Evolutionary conservation across 2,329 filamentous ascomycete genomes (phyloP), one percentile per base, ranked within the genome.

Genomic region (Trichoderma lentiforme): DNA sequence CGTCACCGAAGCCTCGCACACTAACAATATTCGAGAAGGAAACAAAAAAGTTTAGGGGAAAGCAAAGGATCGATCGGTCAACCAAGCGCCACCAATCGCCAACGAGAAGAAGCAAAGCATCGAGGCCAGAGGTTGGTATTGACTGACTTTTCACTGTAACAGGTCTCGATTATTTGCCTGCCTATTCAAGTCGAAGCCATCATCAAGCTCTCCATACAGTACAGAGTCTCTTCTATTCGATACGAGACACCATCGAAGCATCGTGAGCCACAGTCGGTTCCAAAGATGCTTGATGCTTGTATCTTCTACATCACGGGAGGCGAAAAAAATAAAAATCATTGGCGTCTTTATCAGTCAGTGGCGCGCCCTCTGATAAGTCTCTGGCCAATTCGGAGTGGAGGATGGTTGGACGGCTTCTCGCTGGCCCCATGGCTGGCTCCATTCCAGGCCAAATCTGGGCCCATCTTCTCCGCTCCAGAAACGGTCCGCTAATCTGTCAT

Each of bases 271-370:
- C 28, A 34, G 6, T 21, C 32, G 1, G 34, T 36, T 6, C 51
- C 15, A 11, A 58, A 21, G 34, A 58, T 30, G 34, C 24, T 34
- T 21, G 21, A 43, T 43, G 39, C 39, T 43, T n/a, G 39, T n/a
- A 43, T 43, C 39, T 21, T 43, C 39, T 21, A 14, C 56, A 69
- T 34, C 56, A 61, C 56, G 36, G 26, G 56, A 61, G 26, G 66
- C 56, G 36, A 67, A 70, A 62, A 69, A 70, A 53, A n/a, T 12
- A 51, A 51, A 51, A 21, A n/a, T 21, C 21, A 21, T 24, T 5
- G 68, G 57, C 8, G 12, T 15, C 60, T 66, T 58, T 65, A 71
- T 71, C 69, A 71, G 69, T 71, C 69, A 71, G 69, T 65, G 69
- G 61, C 61, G 47, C 34, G 18, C 61, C 30, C 36, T 53, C 28